Conservation (phyloP, 306 rosid genomes). For the Lupinus albus region DNA sequence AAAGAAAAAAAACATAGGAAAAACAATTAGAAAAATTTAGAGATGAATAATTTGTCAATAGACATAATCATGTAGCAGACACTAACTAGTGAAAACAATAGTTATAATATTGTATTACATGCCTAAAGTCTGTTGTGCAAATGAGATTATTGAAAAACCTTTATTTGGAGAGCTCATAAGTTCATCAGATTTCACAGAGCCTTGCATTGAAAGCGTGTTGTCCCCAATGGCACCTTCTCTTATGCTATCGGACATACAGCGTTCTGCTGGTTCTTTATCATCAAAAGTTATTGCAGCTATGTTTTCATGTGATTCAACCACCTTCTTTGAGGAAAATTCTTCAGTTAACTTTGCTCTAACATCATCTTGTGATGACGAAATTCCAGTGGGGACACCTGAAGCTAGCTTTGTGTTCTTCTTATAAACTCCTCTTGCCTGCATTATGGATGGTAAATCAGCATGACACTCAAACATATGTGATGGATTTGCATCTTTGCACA, state of each 20-base stretch:
- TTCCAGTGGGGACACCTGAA: conserved; percentile 42
- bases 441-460: conserved; percentile 35
- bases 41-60: too few relatives aligned
- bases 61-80: too few relatives aligned
- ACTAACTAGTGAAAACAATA: too few relatives aligned
- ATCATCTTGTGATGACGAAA: conserved; percentile 55
- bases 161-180: conserved; percentile 42
- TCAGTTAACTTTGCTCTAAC: conserved; percentile 64
- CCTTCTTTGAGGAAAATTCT: conserved; percentile 67
- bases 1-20: too few relatives aligned
- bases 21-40: too few relatives aligned
- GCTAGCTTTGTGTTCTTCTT: conserved; percentile 44
- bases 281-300: conserved; percentile 33
- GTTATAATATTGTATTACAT: too few relatives aligned
- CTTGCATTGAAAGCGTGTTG: conserved; percentile 38
- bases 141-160: conserved; percentile 52
- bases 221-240: conserved; percentile 43
- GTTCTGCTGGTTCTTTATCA: conserved; percentile 36
- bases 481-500: conserved; percentile 15
- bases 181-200: conserved; percentile 42
- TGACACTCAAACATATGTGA: conserved; percentile 12
- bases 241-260: conserved; percentile 26
- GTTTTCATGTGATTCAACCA: conserved; percentile 57
- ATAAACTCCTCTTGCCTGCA: conserved; percentile 50
- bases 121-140: conserved; percentile 9